Conservation (phyloP, 116 monocot genomes). For the Posidonia oceanica region DNA sequence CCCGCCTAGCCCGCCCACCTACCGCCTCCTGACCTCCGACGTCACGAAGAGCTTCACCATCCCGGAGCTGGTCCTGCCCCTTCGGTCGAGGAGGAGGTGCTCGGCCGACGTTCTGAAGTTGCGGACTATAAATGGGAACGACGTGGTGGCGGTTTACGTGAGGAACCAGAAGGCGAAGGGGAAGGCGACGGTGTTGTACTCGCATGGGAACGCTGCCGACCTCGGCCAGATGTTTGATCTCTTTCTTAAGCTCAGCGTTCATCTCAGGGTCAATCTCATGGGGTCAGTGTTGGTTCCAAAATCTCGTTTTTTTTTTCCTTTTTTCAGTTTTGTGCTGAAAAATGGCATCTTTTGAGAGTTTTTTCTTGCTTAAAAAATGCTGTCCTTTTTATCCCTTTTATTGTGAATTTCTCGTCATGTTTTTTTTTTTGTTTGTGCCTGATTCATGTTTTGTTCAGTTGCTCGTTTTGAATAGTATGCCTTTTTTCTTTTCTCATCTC, state of each 20-base stretch:
- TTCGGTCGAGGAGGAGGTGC: slow-evolving; percentile 11
- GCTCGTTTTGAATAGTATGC: too few relatives aligned
- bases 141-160: slow-evolving; percentile 59
- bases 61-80: slow-evolving; percentile 40
- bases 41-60: slow-evolving; percentile 26
- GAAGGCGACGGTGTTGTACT: slow-evolving; percentile 31
- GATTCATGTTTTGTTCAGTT: too few relatives aligned
- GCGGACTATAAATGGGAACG: slow-evolving; percentile 57
- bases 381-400: too few relatives aligned
- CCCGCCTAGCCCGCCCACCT: slow-evolving; percentile 75
- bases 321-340: not conserved
- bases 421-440: too few relatives aligned
- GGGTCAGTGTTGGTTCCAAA: slow-evolving; percentile 22
- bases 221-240: slow-evolving; percentile 56
- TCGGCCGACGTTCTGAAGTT: slow-evolving; percentile 49
- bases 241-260: slow-evolving; percentile 61
- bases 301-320: too few relatives aligned
- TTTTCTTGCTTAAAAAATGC: not conserved
- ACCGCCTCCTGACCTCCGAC: slow-evolving; percentile 34
- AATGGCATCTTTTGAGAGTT: not conserved
- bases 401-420: too few relatives aligned
- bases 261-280: slow-evolving; percentile 63
- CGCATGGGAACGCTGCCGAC: slow-evolving; percentile 23
- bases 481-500: too few relatives aligned
- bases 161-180: slow-evolving; percentile 19